Conservation (phyloP, 163 green algal genomes). For the Prototheca wickerhamii region DNA sequence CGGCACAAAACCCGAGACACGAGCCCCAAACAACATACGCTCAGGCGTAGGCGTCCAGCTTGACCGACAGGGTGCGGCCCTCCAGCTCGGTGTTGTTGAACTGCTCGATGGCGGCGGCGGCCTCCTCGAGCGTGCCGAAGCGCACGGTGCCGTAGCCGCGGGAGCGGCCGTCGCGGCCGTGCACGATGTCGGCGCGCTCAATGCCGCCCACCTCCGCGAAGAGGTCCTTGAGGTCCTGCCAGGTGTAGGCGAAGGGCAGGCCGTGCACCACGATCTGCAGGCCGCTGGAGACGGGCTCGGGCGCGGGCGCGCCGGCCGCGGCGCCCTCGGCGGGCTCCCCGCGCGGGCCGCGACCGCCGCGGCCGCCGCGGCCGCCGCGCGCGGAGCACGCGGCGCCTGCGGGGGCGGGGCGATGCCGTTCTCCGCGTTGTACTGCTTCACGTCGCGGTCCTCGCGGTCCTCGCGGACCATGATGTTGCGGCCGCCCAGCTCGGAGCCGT, state of each 20-base stretch:
- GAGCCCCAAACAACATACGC: too few relatives aligned
- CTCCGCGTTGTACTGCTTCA: constrained; percentile 71
- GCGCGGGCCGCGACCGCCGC: not conserved
- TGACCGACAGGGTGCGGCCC: constrained; percentile 73
- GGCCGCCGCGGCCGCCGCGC: not conserved
- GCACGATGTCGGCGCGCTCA: constrained; percentile 66
- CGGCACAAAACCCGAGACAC: too few relatives aligned
- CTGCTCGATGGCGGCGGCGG: constrained; percentile 59
- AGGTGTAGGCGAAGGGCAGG: constrained; percentile 80
- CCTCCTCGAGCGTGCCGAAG: constrained; percentile 66
- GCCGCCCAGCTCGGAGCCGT: constrained; percentile 76
- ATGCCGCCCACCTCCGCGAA: constrained; percentile 60
- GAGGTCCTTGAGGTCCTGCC: constrained; percentile 71
- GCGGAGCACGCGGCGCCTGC: not conserved
- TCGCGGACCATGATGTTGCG: constrained; percentile 83
- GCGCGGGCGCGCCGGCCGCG: constrained; percentile 6
- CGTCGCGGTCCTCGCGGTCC: constrained; percentile 88
- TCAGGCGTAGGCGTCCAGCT: constrained; percentile 80
- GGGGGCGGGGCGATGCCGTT: constrained; percentile 24
- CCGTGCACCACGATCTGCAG: constrained; percentile 84
- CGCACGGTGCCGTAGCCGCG: constrained; percentile 83
- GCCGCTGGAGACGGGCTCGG: constrained; percentile 11
- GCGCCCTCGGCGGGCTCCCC: not conserved
- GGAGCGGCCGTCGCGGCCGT: constrained; percentile 66
- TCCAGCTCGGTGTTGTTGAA: constrained; percentile 75